Conservation (phyloP, 2,329 filamentous ascomycete species). For the Fusarium udum region DNA sequence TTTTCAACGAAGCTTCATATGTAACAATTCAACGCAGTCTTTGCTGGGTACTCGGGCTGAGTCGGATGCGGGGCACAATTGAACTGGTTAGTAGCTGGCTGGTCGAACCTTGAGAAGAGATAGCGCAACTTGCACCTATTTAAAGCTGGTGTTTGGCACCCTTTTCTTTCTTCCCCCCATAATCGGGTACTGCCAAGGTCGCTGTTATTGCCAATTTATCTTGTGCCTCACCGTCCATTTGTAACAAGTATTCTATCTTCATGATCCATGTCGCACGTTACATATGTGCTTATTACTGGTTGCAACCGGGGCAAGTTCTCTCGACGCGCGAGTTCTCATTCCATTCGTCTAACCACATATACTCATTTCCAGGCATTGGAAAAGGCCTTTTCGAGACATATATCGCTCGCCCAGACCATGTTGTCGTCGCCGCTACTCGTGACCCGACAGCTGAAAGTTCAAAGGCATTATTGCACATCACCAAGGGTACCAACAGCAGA, state of each 20-base stretch:
- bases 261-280: not conserved
- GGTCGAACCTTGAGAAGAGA: not conserved
- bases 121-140: not conserved
- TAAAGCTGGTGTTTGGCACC: not conserved
- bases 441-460: not conserved
- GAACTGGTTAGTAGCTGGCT: not conserved
- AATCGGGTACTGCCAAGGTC: not conserved
- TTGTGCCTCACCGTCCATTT: rapidly evolving
- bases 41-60: no score
- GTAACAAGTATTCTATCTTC: not conserved
- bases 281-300: not conserved
- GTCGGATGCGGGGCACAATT: no score
- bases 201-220: not conserved
- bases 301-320: not conserved
- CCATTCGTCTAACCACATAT: not conserved
- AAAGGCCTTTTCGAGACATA: not conserved
- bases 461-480: not conserved
- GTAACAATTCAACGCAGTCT: no score
- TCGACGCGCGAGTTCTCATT: rapidly evolving
- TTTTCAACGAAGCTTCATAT: no score
- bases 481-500: not conserved
- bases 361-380: not conserved
- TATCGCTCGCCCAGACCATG: not conserved
- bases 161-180: not conserved
- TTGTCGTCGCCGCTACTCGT: not conserved